Conservation (phyloP, 2,329 filamentous ascomycete species). For the Paraconiothyrium brasiliense region DNA sequence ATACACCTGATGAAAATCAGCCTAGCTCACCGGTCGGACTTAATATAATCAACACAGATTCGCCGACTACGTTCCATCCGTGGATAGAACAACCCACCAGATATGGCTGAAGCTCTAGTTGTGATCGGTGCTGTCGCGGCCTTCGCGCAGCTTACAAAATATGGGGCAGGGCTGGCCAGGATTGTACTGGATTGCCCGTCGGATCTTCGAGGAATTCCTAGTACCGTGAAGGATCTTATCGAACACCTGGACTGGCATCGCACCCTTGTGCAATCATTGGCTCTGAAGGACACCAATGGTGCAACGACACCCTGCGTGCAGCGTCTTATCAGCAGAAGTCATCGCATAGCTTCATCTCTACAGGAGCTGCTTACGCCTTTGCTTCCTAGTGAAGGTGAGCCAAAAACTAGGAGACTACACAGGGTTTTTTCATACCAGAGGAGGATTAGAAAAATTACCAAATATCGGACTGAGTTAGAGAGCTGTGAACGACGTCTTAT, state of each 20-base stretch:
- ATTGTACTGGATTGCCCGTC: not conserved
- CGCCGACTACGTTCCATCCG: not conserved
- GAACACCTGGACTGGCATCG: constrained; percentile 4
- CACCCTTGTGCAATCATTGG: not conserved
- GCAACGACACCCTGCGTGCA: not conserved
- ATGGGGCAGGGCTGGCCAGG: constrained; percentile 3
- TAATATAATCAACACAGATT: not conserved
- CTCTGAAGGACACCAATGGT: not conserved
- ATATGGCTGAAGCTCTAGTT: constrained; percentile 1
- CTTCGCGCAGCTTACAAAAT: constrained; percentile 4
- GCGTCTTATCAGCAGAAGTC: constrained; percentile 4
- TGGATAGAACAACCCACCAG: not conserved
- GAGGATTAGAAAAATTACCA: not conserved
- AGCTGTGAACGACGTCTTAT: constrained; percentile 1
- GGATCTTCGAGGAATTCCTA: not conserved
- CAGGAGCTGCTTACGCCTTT: constrained; percentile 2
- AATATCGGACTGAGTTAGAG: constrained; percentile 5
- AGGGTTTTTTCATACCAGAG: constrained; percentile 1
- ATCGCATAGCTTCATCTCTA: not conserved
- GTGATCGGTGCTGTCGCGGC: constrained; percentile 1
- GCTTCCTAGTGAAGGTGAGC: not conserved
- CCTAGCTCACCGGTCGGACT: not conserved
- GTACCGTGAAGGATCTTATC: not conserved
- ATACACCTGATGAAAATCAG: not conserved
- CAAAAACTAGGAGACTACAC: not conserved